Evolutionary conservation across 371 early-diverging fungal genomes (phyloP).

Genomic region (Zopfochytrium polystomum): DNA sequence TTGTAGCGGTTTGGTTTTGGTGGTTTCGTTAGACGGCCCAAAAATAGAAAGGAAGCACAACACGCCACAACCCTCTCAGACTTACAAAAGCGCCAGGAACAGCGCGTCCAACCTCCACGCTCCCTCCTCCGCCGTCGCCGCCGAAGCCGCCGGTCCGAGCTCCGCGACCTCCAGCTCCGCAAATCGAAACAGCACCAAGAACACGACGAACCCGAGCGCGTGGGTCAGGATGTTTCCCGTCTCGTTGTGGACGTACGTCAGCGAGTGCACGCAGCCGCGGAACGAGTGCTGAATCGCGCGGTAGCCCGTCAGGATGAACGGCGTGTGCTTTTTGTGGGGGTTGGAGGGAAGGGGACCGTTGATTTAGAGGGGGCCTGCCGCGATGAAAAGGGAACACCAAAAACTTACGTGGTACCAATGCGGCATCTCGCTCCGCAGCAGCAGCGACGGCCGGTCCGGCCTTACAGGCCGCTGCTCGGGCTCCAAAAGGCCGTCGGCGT

Average conservation of each 20-base stretch:
- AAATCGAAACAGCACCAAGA: constrained; percentile 52
- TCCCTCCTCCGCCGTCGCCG: neutral
- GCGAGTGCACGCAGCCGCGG: constrained; percentile 65
- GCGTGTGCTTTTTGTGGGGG: constrained; percentile 25
- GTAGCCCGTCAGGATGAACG: constrained; percentile 61
- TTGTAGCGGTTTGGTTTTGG: too few relatives aligned
- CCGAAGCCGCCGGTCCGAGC: neutral
- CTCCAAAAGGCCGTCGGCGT: too few relatives aligned
- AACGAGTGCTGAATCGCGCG: constrained; percentile 73
- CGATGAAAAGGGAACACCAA: neutral
- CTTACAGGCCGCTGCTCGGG: too few relatives aligned
- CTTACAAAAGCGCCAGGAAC: neutral
- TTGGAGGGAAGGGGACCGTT: neutral
- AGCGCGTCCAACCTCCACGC: too few relatives aligned
- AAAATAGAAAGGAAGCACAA: constrained; percentile 26
- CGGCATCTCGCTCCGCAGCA: constrained; percentile 17
- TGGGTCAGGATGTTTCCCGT: constrained; percentile 87
- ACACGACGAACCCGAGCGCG: constrained; percentile 66
- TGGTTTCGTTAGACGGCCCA: constrained; percentile 29
- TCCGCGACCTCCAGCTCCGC: constrained; percentile 44
- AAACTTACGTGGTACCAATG: constrained; percentile 31
- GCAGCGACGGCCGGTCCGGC: neutral
- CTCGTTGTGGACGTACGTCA: constrained; percentile 87
- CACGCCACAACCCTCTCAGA: neutral
- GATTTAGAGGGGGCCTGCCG: neutral